Percentiles rank a stretch among this genome's conserved stretches.
Conservation (phyloP, 768 basidiomycete species). For the Pisolithus tinctorius region DNA sequence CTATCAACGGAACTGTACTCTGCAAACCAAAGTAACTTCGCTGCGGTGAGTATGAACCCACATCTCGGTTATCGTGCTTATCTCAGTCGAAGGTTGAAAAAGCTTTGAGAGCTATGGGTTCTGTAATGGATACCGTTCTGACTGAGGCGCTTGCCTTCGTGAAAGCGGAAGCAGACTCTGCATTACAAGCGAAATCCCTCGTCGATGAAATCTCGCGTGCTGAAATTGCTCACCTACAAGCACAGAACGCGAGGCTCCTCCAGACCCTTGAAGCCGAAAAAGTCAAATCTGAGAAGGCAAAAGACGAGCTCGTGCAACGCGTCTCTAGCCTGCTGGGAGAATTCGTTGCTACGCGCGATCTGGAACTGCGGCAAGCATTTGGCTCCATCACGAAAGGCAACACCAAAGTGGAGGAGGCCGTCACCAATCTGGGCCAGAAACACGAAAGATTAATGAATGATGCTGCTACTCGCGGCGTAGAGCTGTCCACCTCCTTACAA, state of each 20-base stretch:
- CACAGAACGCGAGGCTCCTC: slow-evolving; percentile 63
- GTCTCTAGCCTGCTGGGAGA: slow-evolving; percentile 66
- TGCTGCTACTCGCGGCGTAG: slow-evolving; percentile 35
- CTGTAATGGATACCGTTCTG: slow-evolving; percentile 54
- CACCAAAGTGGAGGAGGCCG: slow-evolving; percentile 42
- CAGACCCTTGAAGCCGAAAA: slow-evolving; percentile 62
- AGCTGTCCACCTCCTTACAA: slow-evolving; percentile 36
- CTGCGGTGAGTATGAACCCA: slow-evolving; percentile 28
- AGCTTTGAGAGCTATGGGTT: slow-evolving; percentile 50
- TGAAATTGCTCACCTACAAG: slow-evolving; percentile 56
- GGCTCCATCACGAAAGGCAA: slow-evolving; percentile 50
- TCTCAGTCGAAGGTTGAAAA: slow-evolving; percentile 39
- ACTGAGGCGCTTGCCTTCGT: slow-evolving; percentile 54
- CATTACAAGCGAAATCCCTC: slow-evolving; percentile 43
- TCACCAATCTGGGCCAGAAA: slow-evolving; percentile 40
- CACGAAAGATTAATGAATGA: slow-evolving; percentile 42
- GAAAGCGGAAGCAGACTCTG: slow-evolving; percentile 44
- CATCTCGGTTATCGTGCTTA: slow-evolving; percentile 1
- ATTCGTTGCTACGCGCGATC: slow-evolving; percentile 64
- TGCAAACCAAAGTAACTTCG: slow-evolving; percentile 38
- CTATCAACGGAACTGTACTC: slow-evolving; percentile 42
- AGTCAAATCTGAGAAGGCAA: slow-evolving; percentile 56
- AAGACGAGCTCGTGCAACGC: slow-evolving; percentile 67
- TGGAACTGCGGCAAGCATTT: slow-evolving; percentile 54
- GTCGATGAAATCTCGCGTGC: slow-evolving; percentile 39